These are phyloP conservation scores for Pilasporangium apinafurcum DNA, from an alignment of 352 stramenopile genomes.

Conservation along the genomic window DNA sequence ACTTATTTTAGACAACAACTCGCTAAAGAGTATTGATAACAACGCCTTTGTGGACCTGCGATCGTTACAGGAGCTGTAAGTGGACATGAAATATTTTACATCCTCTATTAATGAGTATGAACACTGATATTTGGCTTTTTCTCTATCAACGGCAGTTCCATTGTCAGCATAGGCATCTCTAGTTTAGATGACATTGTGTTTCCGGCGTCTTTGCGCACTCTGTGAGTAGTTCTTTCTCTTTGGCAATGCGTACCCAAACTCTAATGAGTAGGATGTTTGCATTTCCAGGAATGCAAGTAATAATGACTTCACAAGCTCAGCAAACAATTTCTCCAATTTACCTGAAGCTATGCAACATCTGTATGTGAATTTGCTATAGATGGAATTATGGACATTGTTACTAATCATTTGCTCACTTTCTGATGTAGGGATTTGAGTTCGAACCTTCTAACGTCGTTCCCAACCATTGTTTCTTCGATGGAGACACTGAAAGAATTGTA, in stretches of 20 bases:
- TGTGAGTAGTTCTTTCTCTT: slow-evolving; percentile 14
- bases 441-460: slow-evolving; percentile 47
- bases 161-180: slow-evolving; percentile 42
- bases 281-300: slow-evolving; percentile 28
- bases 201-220: slow-evolving; percentile 27
- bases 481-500: slow-evolving; percentile 50
- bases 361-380: slow-evolving; percentile 37
- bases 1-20: slow-evolving; percentile 51
- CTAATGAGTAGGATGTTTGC: neutral
- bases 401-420: neutral
- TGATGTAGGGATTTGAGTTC: slow-evolving; percentile 40
- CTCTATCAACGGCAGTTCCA: slow-evolving; percentile 13
- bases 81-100: slow-evolving; percentile 1
- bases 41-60: slow-evolving; percentile 36
- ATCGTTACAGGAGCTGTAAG: slow-evolving; percentile 48
- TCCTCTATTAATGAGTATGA: neutral
- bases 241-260: neutral
- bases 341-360: slow-evolving; percentile 35
- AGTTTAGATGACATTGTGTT: slow-evolving; percentile 32
- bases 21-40: slow-evolving; percentile 19
- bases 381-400: neutral
- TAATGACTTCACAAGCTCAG: slow-evolving; percentile 41
- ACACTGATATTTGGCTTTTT: no score
- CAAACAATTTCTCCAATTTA: slow-evolving; percentile 40
- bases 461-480: slow-evolving; percentile 30